Evolutionary conservation across 257 asterid genomes (phyloP).

Genomic region (Scutellaria baicalensis): DNA sequence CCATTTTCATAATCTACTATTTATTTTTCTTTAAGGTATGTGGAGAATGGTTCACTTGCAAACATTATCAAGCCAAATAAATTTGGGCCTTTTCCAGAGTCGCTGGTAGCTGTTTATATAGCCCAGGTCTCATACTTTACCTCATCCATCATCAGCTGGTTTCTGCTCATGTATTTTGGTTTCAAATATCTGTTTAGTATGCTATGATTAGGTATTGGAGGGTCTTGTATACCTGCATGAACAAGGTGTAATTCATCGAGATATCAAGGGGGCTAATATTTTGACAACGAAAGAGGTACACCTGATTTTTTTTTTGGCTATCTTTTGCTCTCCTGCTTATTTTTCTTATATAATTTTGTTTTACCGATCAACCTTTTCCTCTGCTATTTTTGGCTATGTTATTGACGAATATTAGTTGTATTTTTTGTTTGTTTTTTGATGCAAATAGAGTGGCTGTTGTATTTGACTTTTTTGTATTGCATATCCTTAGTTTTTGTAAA

Average conservation of each 20-base stretch:
- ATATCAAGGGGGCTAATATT: slow-evolving; percentile 98
- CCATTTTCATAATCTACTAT: not conserved
- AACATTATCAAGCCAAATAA: slow-evolving; percentile 94
- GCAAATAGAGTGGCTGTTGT: not conserved
- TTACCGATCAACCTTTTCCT: not conserved
- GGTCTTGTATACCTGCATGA: slow-evolving; percentile 97
- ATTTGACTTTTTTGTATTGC: not conserved
- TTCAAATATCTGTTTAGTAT: slow-evolving; percentile 7
- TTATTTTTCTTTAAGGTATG: slow-evolving; percentile 51
- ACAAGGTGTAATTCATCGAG: slow-evolving; percentile 99
- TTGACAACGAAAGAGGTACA: slow-evolving; percentile 94
- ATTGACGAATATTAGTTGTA: not conserved
- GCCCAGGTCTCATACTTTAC: slow-evolving; percentile 66
- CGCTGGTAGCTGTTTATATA: slow-evolving; percentile 89
- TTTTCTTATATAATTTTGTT: not conserved
- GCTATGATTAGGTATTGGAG: slow-evolving; percentile 74
- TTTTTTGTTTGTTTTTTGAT: not conserved
- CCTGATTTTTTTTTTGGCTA: not conserved
- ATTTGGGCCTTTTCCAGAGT: slow-evolving; percentile 99
- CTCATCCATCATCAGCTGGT: slow-evolving; percentile 5
- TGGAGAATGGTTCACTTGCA: slow-evolving; percentile 99
- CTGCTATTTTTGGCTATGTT: not conserved
- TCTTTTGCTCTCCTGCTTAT: not conserved
- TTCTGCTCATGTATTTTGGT: slow-evolving; percentile 7
- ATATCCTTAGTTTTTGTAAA: not conserved